Evolutionary conservation across 2,329 filamentous ascomycete genomes (phyloP), one percentile per base, ranked within the genome.

Genomic region (Fusarium buxicola): DNA sequence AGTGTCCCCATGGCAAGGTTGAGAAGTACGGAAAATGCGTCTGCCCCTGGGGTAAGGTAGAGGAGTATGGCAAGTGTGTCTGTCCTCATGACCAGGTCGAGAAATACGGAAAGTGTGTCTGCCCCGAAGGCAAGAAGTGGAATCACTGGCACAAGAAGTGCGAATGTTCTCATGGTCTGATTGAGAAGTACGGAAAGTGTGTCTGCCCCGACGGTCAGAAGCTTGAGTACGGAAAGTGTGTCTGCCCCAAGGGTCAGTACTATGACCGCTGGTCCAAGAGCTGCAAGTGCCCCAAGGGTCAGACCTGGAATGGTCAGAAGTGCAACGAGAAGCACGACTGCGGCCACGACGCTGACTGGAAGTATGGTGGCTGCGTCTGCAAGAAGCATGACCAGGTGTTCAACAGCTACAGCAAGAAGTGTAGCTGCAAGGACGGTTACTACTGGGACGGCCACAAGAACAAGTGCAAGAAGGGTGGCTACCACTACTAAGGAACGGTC

Each of bases 251-350:
- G 58, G 59, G 59, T 7, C 58, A 62, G 41, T 65, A 64, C 62
- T 58, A 58, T 31, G 48, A 57, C 36, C 61, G 62, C 61, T 65
- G 62, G 53, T 47, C 46, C 48, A 60, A 60, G 55, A 12, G 35
- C 1, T 60, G 58, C 59, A 63, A 66, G 58, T 66, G 63, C 27
- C 58, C 63, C 39, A 66, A 66, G 54, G 63, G 49, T 16, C 13
- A 51, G 46, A 66, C 8, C 46, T 68, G 64, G 56, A 16, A 67
- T 45, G 57, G 57, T 31, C 15, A 50, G 27, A 34, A 61, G 51
- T 68, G 65, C 60, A 15, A n/a, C n/a, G n/a, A n/a, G n/a, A n/a
- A 46, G 27, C 45, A 49, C 8, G 50, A 68, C 58, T 68, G 65
- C 15, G 65, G 65, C 9, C 36, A 41, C 15, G 48, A 68, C 11